Base-by-base conservation (phyloP, 176 grass and related monocot genomes). In the Guadua angustifolia region DNA sequence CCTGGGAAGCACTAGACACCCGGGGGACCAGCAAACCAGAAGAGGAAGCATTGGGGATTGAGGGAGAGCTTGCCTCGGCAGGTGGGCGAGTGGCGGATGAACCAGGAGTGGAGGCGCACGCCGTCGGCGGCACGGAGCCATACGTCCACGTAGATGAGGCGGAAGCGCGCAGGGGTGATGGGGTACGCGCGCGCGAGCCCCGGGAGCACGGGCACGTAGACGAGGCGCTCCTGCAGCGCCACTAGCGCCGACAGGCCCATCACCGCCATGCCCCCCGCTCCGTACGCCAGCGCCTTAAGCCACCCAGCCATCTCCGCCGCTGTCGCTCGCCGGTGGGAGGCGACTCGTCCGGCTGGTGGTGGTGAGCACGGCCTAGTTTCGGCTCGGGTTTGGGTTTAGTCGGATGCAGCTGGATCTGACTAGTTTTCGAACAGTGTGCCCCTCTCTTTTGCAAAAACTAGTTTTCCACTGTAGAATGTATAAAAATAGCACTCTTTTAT, bases 91-190 rank as follows among this genome's bases (percentile, higher is more conserved):
- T 90, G 83, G 83, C 91, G 94, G 89, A 99, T 73, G 86, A 99
- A 99, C 96, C 96, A 99, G 59, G 96, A 88, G 91, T 99, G 96
- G 73, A 99, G 93, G 59, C 84, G 91, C 59, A 99, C 96, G 67
- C 96, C 96, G 49, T 99, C 96, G 21, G 80, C 52, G 65, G 96
- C 72, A 45, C 83, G 91, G 66, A 99, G 89, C 89, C 88, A 95
- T 44, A 99, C 93, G 70, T 99, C 91, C 88, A 94, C 91, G 83
- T 92, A 95, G 77, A 84, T 16, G 77, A 99, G 93, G 16, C 80
- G 75, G 77, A 92, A 88, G 39, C 89, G 89, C 38, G 80, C 61
- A 43, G 97, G 97, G 11, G 82, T 99, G 40, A 99, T 66, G 81
- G 88, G 6, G 78, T 99, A 99, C 69, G 93, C 72, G 62, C 97